Percentiles rank a stretch among this genome's conserved stretches.
Evolutionary conservation across 495 filamentous ascomycete species (phyloP).

Genomic region (Alectoria sarmentosa): DNA sequence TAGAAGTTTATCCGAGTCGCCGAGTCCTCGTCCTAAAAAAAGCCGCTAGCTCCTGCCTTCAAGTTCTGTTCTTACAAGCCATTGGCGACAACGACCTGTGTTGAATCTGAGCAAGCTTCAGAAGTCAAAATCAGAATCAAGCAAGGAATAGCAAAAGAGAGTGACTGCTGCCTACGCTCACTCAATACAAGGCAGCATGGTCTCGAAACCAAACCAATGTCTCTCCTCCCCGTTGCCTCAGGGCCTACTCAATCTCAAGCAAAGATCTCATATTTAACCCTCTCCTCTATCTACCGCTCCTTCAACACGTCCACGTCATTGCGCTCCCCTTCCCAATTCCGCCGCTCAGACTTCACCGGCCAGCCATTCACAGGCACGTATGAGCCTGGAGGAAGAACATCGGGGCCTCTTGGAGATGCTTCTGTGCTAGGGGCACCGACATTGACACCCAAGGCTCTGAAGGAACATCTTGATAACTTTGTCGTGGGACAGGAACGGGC

Average conservation of each 20-base stretch:
- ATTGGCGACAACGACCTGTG: background rate
- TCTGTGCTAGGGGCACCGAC: conserved; percentile 58
- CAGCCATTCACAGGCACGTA: conserved; percentile 69
- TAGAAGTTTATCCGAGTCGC: no score
- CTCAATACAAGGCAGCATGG: background rate
- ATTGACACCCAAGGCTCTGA: conserved; percentile 75
- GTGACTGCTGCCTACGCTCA: background rate
- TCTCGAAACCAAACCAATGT: conserved; percentile 14
- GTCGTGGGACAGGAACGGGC: conserved; percentile 94
- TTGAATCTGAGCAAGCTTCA: background rate
- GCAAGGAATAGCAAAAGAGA: background rate
- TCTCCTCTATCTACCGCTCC: conserved; percentile 29
- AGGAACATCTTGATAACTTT: conserved; percentile 88
- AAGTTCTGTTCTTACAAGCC: background rate
- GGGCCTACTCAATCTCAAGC: conserved; percentile 27
- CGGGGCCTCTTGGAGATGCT: conserved; percentile 50
- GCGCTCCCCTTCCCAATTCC: conserved; percentile 45
- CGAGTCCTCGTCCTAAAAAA: no score
- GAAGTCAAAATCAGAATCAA: no score
- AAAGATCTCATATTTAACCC: conserved; percentile 35
- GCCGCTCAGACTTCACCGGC: conserved; percentile 54
- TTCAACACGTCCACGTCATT: conserved; percentile 30
- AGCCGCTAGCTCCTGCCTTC: background rate
- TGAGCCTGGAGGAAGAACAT: conserved; percentile 59
- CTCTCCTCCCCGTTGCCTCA: conserved; percentile 12